A percentile compares a stretch with the other conserved stretches of the same genome.
Conservation (phyloP, 176 grass and related monocot species). For the Eragrostis curvula region DNA sequence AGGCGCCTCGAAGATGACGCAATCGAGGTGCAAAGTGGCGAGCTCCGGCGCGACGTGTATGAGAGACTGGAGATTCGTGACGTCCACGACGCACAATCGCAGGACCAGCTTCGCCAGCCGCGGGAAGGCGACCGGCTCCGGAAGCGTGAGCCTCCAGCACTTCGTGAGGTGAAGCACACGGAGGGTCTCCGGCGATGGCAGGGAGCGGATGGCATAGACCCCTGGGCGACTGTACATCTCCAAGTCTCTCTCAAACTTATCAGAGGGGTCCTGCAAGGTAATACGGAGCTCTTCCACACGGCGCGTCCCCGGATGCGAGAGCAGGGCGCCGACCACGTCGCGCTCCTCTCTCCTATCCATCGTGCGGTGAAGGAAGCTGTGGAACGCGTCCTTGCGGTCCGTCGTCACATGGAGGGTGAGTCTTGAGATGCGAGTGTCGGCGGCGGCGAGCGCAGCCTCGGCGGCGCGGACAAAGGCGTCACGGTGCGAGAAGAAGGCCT, state of each 20-base stretch:
- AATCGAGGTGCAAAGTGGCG: background rate
- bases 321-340: background rate
- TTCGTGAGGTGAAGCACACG: constrained; percentile 1
- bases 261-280: too few relatives aligned
- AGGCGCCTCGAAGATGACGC: background rate
- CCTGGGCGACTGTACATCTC: rapidly evolving
- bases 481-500: background rate
- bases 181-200: background rate
- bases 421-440: background rate
- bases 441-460: background rate
- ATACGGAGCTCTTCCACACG: background rate
- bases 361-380: background rate
- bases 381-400: background rate
- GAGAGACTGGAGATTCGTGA: background rate
- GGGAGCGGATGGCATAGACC: background rate
- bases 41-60: background rate
- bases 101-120: background rate
- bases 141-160: background rate
- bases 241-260: too few relatives aligned
- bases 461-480: background rate
- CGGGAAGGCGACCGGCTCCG: background rate
- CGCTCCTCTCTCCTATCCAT: too few relatives aligned
- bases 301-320: background rate
- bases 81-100: rapidly evolving
- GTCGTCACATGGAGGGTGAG: background rate